Evolutionary conservation across 2,329 filamentous ascomycete species (phyloP), one percentile per base, ranked within the genome.

Genomic region (Aspergillus ustus): DNA sequence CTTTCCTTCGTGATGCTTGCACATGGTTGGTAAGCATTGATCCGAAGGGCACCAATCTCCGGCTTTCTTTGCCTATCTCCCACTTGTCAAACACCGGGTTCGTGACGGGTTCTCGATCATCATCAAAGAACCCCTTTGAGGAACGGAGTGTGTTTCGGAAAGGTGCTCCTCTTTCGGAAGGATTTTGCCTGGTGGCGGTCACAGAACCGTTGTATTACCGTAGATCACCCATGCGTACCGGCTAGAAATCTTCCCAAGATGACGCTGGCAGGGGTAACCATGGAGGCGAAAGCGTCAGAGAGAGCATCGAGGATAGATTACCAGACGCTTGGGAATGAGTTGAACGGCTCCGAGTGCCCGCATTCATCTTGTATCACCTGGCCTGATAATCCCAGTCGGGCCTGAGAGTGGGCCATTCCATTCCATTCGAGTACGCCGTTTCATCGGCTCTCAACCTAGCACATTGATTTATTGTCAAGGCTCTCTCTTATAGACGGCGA

Each of bases 281-380:
- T 11, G 44, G n/a, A 43, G 37, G 25, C 19, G 20, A 43, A 40
- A 43, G 52, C 22, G 34, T 46, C 11, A 25, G 19, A 9, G 22
- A 34, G 40, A 34, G 17, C 19, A 43, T 40, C 31, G 40, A 45
- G 54, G 50, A 57, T 57, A 57, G 45, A 57, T 56, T 57, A 57
- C 54, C 54, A 57, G 54, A 44, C 20, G 17, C 34, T 17, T 50
- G 54, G 54, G 45, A 57, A 11, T 22, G 31, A 31, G 13, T 50
- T 22, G 54, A 56, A 57, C 54, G 54, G 54, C 31, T 43, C 20
- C 54, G 50, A 40, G 50, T 50, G 54, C 31, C 54, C 46, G 54
- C 54, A 57, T 57, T 57, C 20, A 31, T 22, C 28, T 57, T 22
- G 46, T 20, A 50, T 57, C 54, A 57, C 54, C 54, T 57, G 54